Evolutionary conservation across 352 stramenopile genomes (phyloP).

Genomic region (Thalassiosira hispida): DNA sequence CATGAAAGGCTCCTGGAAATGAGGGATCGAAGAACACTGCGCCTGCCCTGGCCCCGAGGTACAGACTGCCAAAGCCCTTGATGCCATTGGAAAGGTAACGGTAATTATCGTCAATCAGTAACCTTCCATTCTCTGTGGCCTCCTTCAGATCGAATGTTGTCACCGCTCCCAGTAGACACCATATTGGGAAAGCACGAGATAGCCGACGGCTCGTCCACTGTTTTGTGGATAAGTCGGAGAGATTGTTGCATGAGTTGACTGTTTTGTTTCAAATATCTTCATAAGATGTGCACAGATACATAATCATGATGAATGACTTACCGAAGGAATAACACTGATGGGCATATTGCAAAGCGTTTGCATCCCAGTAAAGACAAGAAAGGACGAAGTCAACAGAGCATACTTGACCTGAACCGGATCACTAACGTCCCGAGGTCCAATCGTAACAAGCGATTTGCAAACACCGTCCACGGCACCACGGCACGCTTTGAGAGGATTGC

Average conservation of each 20-base stretch:
- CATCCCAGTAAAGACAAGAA: constrained; percentile 46
- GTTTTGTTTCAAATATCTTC: not conserved
- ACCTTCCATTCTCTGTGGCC: constrained; percentile 32
- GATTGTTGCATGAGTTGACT: not conserved
- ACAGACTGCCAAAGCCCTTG: constrained; percentile 36
- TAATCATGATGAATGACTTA: not conserved
- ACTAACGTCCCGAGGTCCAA: constrained; percentile 17
- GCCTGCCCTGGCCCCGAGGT: constrained; percentile 35
- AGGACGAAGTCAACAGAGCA: constrained; percentile 32
- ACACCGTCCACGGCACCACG: constrained; percentile 25
- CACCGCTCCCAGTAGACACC: constrained; percentile 30
- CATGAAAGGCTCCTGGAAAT: constrained; percentile 34
- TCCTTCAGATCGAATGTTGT: constrained; percentile 45
- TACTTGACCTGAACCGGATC: constrained; percentile 56
- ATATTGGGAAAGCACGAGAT: constrained; percentile 37
- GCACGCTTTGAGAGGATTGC: constrained; percentile 22
- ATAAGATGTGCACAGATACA: not conserved
- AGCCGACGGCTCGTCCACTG: constrained; percentile 43
- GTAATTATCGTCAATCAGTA: constrained; percentile 23
- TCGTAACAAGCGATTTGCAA: constrained; percentile 25
- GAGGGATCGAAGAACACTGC: constrained; percentile 55
- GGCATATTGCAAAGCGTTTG: constrained; percentile 34
- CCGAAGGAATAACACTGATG: constrained; percentile 34
- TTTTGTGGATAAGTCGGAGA: too few species aligned
- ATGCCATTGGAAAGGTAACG: constrained; percentile 34